A percentile compares a stretch with the other conserved stretches of the same genome.
Conservation (phyloP, 2,329 filamentous ascomycete genomes). For the Diaporthe destruens region DNA sequence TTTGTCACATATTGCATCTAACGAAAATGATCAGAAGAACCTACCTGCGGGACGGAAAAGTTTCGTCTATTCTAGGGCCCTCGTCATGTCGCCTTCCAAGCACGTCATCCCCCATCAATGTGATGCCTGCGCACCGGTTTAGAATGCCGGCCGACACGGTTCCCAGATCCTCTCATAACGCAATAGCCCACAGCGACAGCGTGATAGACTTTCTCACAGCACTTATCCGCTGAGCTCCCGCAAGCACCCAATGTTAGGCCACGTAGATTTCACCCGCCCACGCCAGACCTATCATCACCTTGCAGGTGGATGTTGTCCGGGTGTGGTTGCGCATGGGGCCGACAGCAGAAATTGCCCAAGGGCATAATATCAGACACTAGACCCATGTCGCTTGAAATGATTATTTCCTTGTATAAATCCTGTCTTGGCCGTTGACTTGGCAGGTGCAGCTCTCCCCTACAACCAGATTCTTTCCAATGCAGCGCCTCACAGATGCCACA, state of each 20-base stretch:
- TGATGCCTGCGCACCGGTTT: not conserved
- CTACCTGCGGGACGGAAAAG: not conserved
- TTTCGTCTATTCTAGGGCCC: not conserved
- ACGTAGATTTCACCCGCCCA: not conserved
- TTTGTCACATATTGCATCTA: not conserved
- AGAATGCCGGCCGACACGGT: not conserved
- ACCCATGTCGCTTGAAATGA: not conserved
- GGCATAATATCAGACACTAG: not conserved
- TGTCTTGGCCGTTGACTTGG: constrained; percentile 4
- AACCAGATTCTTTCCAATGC: not conserved
- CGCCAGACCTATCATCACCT: not conserved
- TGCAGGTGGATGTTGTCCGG: constrained; percentile 11
- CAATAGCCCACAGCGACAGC: constrained; percentile 35
- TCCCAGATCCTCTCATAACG: constrained; percentile 22
- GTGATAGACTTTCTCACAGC: constrained; percentile 24
- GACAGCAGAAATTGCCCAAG: not conserved
- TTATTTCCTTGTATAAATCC: not conserved
- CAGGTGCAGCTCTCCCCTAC: not conserved
- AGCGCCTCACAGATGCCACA: not conserved
- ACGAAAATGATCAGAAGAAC: not conserved
- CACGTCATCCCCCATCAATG: constrained; percentile 7
- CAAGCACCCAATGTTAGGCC: not conserved
- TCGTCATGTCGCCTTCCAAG: constrained; percentile 23
- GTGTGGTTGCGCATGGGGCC: constrained; percentile 1
- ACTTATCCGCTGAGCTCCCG: not conserved